Conservation (phyloP, 163 green algal genomes). For the Prototheca cutis region DNA sequence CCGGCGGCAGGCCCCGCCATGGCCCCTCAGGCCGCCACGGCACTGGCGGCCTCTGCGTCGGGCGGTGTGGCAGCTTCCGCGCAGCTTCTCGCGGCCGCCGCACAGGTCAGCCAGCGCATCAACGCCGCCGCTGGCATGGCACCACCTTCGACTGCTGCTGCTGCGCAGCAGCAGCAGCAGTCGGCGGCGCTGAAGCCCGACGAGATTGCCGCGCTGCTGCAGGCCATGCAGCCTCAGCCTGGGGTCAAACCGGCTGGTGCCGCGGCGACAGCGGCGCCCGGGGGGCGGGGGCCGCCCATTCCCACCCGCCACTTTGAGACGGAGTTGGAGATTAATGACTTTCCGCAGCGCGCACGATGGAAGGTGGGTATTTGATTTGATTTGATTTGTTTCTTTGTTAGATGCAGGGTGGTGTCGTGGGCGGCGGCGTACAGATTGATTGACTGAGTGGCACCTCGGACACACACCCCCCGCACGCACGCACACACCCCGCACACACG, state of each 20-base stretch:
- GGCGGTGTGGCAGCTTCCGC: neutral
- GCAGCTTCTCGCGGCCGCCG: neutral
- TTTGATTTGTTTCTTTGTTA: too few relatives aligned
- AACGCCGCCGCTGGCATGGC: neutral
- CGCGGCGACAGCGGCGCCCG: conserved; percentile 8
- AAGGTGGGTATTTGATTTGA: conserved; percentile 54
- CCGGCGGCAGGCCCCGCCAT: neutral
- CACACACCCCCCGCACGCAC: neutral
- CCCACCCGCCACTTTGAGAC: conserved; percentile 61
- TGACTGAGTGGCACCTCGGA: too few relatives aligned
- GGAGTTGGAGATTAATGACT: conserved; percentile 98
- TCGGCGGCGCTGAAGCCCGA: neutral
- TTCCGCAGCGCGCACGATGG: conserved; percentile 89
- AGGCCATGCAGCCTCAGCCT: neutral
- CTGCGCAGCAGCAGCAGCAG: conserved; percentile 1
- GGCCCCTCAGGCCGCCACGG: neutral
- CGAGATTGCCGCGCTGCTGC: neutral
- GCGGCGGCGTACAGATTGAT: too few relatives aligned
- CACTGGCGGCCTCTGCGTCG: neutral
- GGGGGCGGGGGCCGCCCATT: neutral
- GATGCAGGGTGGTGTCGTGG: too few relatives aligned
- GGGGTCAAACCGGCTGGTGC: neutral
- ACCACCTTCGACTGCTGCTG: too few relatives aligned
- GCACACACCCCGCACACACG: too few relatives aligned
- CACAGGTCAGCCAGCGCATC: neutral